A percentile compares a stretch with the other conserved stretches of the same genome.
phyloP scores from a whole-genome alignment of 1,284 basidiomycete genomes.

The Hemileia vastatrix region DNA sequence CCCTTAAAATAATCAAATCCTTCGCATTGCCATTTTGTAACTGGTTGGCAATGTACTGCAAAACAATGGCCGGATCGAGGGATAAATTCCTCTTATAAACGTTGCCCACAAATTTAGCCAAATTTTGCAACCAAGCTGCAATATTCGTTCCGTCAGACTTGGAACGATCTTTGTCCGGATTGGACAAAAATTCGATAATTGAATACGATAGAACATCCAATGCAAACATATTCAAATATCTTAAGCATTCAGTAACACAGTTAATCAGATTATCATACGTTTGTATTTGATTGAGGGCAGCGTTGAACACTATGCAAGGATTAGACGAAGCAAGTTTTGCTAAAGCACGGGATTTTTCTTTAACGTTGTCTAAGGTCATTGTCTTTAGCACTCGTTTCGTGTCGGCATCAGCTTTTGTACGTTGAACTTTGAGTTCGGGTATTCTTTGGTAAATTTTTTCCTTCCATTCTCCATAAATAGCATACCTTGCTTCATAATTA shows the following conservation, averaged over 20 bases:
- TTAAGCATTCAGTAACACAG: conserved; percentile 79
- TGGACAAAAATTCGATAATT: conserved; percentile 69
- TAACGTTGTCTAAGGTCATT: conserved; percentile 63
- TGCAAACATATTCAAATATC: conserved; percentile 80
- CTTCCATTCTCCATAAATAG: conserved; percentile 93
- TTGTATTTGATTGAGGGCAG: conserved; percentile 87
- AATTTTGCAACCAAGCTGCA: conserved; percentile 84
- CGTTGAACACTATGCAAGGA: conserved; percentile 80
- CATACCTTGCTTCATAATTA: conserved; percentile 70
- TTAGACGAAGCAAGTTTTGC: conserved; percentile 90
- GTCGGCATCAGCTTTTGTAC: conserved; percentile 51
- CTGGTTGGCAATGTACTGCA: conserved; percentile 86
- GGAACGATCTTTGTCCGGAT: conserved; percentile 70
- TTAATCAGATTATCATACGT: conserved; percentile 89
- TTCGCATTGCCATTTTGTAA: conserved; percentile 70
- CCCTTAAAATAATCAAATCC: conserved; percentile 81
- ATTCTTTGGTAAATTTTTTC: conserved; percentile 51
- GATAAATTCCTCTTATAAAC: conserved; percentile 70
- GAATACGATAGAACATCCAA: conserved; percentile 87
- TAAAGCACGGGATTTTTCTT: conserved; percentile 71
- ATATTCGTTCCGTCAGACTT: conserved; percentile 89
- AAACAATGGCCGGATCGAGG: conserved; percentile 69
- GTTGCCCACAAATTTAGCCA: conserved; percentile 86
- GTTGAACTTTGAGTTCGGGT: conserved; percentile 45
- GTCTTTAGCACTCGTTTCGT: conserved; percentile 67